Evolutionary conservation across 2,329 filamentous ascomycete species (phyloP).

Genomic region (Aspergillus quadrilineatus): DNA sequence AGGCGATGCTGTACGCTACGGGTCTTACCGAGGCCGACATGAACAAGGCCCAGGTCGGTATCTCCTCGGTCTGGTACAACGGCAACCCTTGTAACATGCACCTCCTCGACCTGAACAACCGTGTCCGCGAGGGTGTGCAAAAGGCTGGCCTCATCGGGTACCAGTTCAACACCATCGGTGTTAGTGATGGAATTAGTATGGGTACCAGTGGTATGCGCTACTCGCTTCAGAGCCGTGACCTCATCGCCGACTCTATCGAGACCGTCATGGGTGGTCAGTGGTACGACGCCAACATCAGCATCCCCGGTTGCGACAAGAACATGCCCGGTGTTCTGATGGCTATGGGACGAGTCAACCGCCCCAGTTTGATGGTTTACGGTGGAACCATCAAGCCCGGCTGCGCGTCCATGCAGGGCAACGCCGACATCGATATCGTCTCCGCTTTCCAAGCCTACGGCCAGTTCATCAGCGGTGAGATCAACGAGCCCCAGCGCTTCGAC

Average conservation of each 20-base stretch:
- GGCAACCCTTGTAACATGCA: slow-evolving; percentile 99
- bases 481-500: slow-evolving; percentile 86
- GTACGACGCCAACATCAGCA: slow-evolving; percentile 96
- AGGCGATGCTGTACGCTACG: slow-evolving; percentile 98
- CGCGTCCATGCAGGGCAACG: slow-evolving; percentile 69
- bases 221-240: slow-evolving; percentile 87
- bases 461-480: slow-evolving; percentile 87
- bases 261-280: slow-evolving; percentile 98
- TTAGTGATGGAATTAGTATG: slow-evolving; percentile 98
- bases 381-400: slow-evolving; percentile 92
- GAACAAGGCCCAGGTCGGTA: slow-evolving; percentile 95
- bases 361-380: slow-evolving; percentile 96
- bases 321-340: slow-evolving; percentile 93
- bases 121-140: slow-evolving; percentile 70
- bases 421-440: slow-evolving; percentile 87
- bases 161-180: slow-evolving; percentile 98
- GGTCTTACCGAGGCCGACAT: slow-evolving; percentile 83
- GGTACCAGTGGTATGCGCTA: slow-evolving; percentile 96
- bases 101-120: slow-evolving; percentile 80
- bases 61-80: slow-evolving; percentile 96
- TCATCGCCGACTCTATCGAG: slow-evolving; percentile 98
- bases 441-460: slow-evolving; percentile 98
- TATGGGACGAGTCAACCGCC: slow-evolving; percentile 92
- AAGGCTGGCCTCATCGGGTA: slow-evolving; percentile 82
- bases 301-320: slow-evolving; percentile 99